These are phyloP conservation scores for Plasmodium relictum DNA, from an alignment of 169 alveolate species.

Conservation along the genomic window DNA sequence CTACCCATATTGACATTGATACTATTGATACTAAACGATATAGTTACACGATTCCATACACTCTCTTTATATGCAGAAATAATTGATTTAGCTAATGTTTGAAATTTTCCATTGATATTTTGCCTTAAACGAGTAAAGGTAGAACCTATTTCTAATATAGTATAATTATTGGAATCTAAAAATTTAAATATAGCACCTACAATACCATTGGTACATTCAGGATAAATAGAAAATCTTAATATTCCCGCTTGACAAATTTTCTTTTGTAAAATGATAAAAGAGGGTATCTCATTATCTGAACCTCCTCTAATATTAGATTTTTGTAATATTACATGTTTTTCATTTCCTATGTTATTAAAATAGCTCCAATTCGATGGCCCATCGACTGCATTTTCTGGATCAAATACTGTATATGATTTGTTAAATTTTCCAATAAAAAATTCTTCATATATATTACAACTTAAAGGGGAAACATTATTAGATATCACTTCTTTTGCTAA, in stretches of 20 bases:
- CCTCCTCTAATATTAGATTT: constrained; percentile 75
- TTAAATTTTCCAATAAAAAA: constrained; percentile 18
- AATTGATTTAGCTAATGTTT: constrained; percentile 81
- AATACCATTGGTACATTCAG: constrained; percentile 87
- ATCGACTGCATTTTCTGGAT: constrained; percentile 50
- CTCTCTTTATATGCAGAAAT: constrained; percentile 79
- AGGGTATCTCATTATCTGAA: constrained; percentile 76
- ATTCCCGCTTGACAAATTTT: constrained; percentile 86
- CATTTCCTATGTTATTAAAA: constrained; percentile 87
- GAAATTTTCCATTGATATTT: constrained; percentile 81
- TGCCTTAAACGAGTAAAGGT: constrained; percentile 82
- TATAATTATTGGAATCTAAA: constrained; percentile 84
- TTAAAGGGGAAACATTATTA: constrained; percentile 84
- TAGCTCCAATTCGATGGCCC: constrained; percentile 81
- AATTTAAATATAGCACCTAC: constrained; percentile 87
- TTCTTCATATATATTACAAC: constrained; percentile 85
- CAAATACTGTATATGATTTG: constrained; percentile 15
- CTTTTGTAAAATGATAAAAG: constrained; percentile 82
- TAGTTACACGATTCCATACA: constrained; percentile 83
- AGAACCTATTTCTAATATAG: constrained; percentile 85
- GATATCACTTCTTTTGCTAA: constrained; percentile 79
- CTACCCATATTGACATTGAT: constrained; percentile 85
- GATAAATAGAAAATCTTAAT: constrained; percentile 83
- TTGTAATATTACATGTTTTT: constrained; percentile 86
- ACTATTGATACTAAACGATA: constrained; percentile 80